These are phyloP conservation scores for Malus sieversii DNA, from an alignment of 306 rosid genomes.

Conservation along the genomic window DNA sequence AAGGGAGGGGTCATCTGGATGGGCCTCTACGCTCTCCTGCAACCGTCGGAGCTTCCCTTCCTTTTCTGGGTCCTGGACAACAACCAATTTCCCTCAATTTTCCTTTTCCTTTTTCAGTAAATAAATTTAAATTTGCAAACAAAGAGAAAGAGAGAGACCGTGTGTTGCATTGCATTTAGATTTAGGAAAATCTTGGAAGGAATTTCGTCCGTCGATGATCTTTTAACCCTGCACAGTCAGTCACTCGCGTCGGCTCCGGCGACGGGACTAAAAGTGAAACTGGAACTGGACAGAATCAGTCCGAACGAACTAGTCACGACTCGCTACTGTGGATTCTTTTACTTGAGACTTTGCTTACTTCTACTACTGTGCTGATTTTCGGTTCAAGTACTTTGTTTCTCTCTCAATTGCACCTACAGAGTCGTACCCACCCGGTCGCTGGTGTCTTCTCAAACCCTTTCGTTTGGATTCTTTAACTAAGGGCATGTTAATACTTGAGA, in stretches of 20 bases:
- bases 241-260: not conserved
- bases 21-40: slow-evolving; percentile 29
- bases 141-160: not conserved
- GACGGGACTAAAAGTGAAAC: not conserved
- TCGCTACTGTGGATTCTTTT: no score
- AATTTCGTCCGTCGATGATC: not conserved
- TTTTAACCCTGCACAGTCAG: not conserved
- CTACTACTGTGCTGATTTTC: no score
- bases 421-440: no score
- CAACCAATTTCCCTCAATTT: not conserved
- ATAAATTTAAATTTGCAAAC: not conserved
- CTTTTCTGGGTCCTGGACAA: slow-evolving; percentile 16
- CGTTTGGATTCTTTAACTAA: no score
- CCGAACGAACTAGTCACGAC: no score
- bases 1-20: slow-evolving; percentile 45
- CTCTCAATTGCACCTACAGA: no score
- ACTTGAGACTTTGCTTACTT: no score
- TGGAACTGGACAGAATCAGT: no score
- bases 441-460: no score
- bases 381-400: no score
- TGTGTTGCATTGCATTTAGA: not conserved
- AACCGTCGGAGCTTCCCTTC: slow-evolving; percentile 21
- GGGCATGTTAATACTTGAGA: no score
- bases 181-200: not conserved
- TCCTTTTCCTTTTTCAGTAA: not conserved